Conservation (phyloP, 2,329 filamentous ascomycete species). For the Colletotrichum graminicola region DNA sequence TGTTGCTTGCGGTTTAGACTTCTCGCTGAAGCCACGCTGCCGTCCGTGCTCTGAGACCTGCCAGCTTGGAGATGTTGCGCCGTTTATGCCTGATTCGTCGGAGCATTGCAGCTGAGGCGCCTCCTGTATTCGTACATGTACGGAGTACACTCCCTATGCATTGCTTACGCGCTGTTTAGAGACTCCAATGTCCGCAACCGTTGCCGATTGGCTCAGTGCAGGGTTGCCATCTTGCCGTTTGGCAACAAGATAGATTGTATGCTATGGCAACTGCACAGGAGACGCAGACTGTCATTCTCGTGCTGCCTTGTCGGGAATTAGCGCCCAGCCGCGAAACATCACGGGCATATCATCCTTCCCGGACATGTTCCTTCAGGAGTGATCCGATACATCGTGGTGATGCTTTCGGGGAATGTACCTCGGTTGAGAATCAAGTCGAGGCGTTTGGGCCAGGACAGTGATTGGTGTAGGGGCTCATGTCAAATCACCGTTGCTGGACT, state of each 20-base stretch:
- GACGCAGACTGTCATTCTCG: background rate
- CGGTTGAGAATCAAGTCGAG: background rate
- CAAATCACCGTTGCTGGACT: background rate
- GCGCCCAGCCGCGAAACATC: background rate
- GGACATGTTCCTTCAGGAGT: background rate
- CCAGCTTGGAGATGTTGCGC: conserved; percentile 7
- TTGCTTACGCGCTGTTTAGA: background rate
- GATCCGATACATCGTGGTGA: background rate
- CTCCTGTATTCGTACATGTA: background rate
- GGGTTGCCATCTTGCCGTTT: background rate
- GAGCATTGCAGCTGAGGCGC: background rate
- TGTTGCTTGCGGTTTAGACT: conserved; percentile 28
- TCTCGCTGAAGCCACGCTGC: conserved; percentile 16
- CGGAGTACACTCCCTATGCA: background rate
- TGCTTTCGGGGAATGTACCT: conserved; percentile 6
- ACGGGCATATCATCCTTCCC: background rate
- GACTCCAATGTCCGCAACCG: background rate
- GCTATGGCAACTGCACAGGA: background rate
- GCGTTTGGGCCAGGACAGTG: background rate
- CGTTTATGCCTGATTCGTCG: conserved; percentile 15
- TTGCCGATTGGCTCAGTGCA: conserved; percentile 1
- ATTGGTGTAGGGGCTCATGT: background rate
- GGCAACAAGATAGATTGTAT: background rate
- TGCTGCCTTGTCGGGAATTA: background rate
- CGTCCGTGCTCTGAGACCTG: conserved; percentile 36